Percentiles rank a stretch among this genome's conserved stretches.
Conservation (phyloP, 2,329 filamentous ascomycete species). For the Verticillium tricorpus region DNA sequence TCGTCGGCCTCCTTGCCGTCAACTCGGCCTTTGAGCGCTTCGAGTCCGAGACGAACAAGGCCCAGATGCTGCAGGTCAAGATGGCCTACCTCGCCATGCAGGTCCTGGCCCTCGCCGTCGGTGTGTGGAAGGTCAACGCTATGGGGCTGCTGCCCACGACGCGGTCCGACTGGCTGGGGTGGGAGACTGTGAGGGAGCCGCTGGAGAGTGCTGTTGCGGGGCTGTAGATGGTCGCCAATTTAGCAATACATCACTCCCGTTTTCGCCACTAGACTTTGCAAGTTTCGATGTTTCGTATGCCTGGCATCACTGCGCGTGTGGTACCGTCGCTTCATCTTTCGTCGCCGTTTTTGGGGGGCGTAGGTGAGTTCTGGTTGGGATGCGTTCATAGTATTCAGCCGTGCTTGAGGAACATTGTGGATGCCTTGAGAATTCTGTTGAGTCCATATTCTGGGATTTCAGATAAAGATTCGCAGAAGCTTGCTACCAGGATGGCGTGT, state of each 20-base stretch:
- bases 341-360: too few relatives aligned
- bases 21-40: conserved; percentile 88
- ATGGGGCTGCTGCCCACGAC: conserved; percentile 98
- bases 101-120: conserved; percentile 73
- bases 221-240: conserved; percentile 33
- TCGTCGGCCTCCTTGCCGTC: conserved; percentile 77
- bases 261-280: too few relatives aligned
- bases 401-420: too few relatives aligned
- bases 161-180: conserved; percentile 94
- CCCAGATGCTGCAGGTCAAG: conserved; percentile 77
- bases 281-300: too few relatives aligned
- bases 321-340: too few relatives aligned
- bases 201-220: conserved; percentile 63
- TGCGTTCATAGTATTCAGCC: too few relatives aligned
- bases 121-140: conserved; percentile 92
- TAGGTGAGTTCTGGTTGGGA: too few relatives aligned
- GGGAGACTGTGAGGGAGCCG: conserved; percentile 73
- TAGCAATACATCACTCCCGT: not conserved
- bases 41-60: conserved; percentile 73
- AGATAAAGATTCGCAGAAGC: too few relatives aligned
- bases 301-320: too few relatives aligned
- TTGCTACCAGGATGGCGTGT: too few relatives aligned
- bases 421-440: too few relatives aligned
- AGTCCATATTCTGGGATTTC: too few relatives aligned
- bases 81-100: conserved; percentile 85